phyloP scores from a whole-genome alignment of 2,329 filamentous ascomycete genomes.

The Colletotrichum musicola region DNA sequence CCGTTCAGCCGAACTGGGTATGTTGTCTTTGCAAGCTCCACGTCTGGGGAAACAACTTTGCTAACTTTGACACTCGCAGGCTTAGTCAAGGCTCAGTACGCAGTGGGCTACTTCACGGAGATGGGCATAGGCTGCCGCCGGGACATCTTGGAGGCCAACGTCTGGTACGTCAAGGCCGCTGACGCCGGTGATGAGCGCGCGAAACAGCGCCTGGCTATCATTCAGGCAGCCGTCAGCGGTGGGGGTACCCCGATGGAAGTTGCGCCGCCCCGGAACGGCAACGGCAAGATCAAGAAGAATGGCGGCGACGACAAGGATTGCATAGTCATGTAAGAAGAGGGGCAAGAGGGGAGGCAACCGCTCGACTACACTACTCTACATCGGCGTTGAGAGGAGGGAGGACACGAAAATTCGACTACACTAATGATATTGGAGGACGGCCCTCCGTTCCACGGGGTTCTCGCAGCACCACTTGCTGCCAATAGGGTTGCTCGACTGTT shows the following conservation, averaged over 20 bases:
- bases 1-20: conserved; percentile 87
- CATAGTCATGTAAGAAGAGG: conserved; percentile 66
- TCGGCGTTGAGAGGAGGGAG: conserved; percentile 30
- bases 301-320: conserved; percentile 67
- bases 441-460: conserved; percentile 9
- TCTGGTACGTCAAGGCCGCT: conserved; percentile 97
- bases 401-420: conserved; percentile 28
- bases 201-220: conserved; percentile 86
- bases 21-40: conserved; percentile 48
- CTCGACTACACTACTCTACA: conserved; percentile 13
- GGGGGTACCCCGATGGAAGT: conserved; percentile 70
- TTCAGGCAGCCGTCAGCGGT: conserved; percentile 81
- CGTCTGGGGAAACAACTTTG: not conserved
- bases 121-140: conserved; percentile 97
- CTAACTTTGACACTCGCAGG: conserved; percentile 57
- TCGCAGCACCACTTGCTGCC: conserved; percentile 4
- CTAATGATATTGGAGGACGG: conserved; percentile 34
- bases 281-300: conserved; percentile 63
- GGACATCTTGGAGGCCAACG: conserved; percentile 95
- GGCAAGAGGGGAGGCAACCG: not conserved
- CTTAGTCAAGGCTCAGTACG: conserved; percentile 85
- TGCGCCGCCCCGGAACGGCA: conserved; percentile 61
- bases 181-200: conserved; percentile 92
- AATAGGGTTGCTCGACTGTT: conserved; percentile 10
- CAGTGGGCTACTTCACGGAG: conserved; percentile 96